A percentile compares a stretch with the other conserved stretches of the same genome.
These are phyloP conservation scores for Chalciporus sphaerocephalus DNA, from an alignment of 768 basidiomycete species.

Conservation along the genomic window DNA sequence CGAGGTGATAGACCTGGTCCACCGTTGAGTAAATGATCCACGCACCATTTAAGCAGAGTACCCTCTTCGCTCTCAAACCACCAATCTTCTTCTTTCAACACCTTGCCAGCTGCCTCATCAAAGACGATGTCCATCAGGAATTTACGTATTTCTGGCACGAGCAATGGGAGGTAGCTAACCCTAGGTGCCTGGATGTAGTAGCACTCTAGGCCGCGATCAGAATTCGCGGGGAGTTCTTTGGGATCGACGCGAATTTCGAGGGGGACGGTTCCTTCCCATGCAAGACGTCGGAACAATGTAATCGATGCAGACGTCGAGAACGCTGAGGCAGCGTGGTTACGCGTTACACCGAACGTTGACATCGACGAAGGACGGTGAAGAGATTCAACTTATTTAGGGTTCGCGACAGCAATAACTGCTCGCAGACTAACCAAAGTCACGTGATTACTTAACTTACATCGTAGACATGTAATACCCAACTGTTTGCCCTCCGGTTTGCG, in stretches of 20 bases:
- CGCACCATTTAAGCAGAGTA: slow-evolving; percentile 80
- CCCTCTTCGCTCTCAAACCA: slow-evolving; percentile 95
- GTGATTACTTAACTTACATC: no score
- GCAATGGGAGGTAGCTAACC: slow-evolving; percentile 87
- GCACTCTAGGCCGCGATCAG: slow-evolving; percentile 83
- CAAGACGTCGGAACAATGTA: slow-evolving; percentile 79
- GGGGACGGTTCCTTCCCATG: slow-evolving; percentile 89
- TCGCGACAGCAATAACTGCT: no score
- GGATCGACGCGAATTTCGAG: slow-evolving; percentile 86
- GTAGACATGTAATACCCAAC: no score
- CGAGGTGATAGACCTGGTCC: background rate
- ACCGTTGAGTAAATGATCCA: slow-evolving; percentile 9
- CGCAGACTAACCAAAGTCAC: slow-evolving; percentile 4
- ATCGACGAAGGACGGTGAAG: slow-evolving; percentile 27
- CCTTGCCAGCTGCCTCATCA: slow-evolving; percentile 74
- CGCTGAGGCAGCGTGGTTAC: slow-evolving; percentile 44
- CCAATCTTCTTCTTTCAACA: slow-evolving; percentile 86
- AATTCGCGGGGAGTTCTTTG: slow-evolving; percentile 85
- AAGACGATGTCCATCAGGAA: slow-evolving; percentile 91
- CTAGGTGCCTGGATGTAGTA: slow-evolving; percentile 90
- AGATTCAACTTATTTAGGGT: background rate
- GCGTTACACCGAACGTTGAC: slow-evolving; percentile 51
- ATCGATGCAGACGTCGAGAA: slow-evolving; percentile 58
- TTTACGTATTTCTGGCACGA: slow-evolving; percentile 83
- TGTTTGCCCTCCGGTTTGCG: no score